Percentiles rank a stretch among this genome's conserved stretches.
These are phyloP conservation scores for Mortierella sp. DNA, from an alignment of 371 early-diverging fungal species.

Conservation along the genomic window DNA sequence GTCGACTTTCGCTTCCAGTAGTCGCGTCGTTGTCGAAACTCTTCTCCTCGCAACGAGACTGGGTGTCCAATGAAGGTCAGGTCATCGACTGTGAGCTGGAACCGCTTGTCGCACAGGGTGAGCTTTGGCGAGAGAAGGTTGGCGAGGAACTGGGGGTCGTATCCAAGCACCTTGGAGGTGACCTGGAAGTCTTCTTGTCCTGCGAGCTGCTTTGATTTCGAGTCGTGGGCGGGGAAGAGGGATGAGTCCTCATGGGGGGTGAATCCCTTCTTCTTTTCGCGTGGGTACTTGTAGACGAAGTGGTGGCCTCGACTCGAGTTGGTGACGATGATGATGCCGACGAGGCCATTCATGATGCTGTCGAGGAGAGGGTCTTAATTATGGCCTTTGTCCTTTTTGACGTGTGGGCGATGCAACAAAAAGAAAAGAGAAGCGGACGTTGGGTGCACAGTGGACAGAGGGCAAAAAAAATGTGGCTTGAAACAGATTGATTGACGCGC, in stretches of 20 bases:
- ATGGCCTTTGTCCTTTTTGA: not conserved
- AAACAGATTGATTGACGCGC: too few species aligned
- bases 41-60: conserved; percentile 65
- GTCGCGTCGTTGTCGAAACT: conserved; percentile 61
- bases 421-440: not conserved
- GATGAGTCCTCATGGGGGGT: conserved; percentile 12
- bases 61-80: conserved; percentile 83
- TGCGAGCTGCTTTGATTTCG: conserved; percentile 3
- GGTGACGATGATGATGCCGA: conserved; percentile 73
- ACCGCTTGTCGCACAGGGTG: conserved; percentile 78
- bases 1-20: conserved; percentile 37
- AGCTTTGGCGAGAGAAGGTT: conserved; percentile 82
- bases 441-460: not conserved
- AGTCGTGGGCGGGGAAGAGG: conserved; percentile 9
- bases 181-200: conserved; percentile 56
- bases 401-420: not conserved
- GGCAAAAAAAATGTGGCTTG: not conserved
- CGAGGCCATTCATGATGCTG: conserved; percentile 47
- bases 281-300: conserved; percentile 76
- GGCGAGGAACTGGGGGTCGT: conserved; percentile 77
- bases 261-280: conserved; percentile 59
- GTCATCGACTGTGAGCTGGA: conserved; percentile 85
- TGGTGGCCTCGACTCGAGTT: conserved; percentile 81
- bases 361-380: conserved; percentile 8
- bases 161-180: conserved; percentile 71